Base-by-base conservation (phyloP, 257 asterid genomes). In the Cruciata laevipes region DNA sequence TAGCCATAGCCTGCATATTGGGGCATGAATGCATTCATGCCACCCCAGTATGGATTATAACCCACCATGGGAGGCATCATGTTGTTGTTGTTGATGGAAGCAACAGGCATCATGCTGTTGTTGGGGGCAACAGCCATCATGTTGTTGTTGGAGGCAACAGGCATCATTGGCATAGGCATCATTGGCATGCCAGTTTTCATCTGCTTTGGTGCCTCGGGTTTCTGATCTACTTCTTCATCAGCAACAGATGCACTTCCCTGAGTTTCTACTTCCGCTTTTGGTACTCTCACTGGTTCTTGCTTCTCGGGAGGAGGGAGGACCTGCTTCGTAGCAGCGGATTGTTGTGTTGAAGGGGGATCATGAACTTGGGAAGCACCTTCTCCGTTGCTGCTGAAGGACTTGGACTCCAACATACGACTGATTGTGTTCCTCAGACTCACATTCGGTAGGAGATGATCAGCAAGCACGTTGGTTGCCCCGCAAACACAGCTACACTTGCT, bases 141-240 rank as follows among this genome's bases (percentile, higher is more conserved):
- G 55, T 17, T n/a, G 21, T 47, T 47, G 20, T 17, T 27, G 30
- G 55, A 20, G 4, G 55, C 21, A 47, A 85, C 86, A 40, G n/a
- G n/a, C n/a, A n/a, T n/a, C n/a, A n/a, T n/a, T n/a, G 47, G 47
- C 47, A 40, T 13, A 42, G 55, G 55, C 47, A 33, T 33, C 14
- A 40, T 13, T 9, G 55, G 55, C 51, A 42, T 10, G 51, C 17
- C 51, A 42, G 51, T 1, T 42, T 42, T 42, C 18, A 11, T 42
- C 51, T 42, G 13, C 42, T 37, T 37, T 37, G 13, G 42, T 37
- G 42, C 42, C 42, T 37, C 42, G 13, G 42, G 13, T 37, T 37
- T 37, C 51, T 42, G 51, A 17, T 42, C 51, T 42, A 42, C 51
- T 42, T 13, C 55, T 47, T 14, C 55, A 47, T 47, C 55, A 47